Conservation (phyloP, 331 rosid genomes). For the Pyrus hybrid region DNA sequence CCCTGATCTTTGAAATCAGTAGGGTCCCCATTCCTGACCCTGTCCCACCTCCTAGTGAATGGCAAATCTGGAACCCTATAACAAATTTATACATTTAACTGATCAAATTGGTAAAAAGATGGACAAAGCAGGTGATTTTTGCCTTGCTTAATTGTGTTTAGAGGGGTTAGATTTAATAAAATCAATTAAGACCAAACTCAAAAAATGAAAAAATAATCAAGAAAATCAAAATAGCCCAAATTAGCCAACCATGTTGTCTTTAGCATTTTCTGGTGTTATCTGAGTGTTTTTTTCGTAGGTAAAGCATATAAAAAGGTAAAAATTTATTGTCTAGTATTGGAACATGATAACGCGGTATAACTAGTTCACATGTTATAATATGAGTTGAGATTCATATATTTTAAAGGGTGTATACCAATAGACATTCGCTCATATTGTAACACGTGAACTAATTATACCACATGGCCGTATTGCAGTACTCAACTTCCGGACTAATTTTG, state of each 20-base stretch:
- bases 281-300: neutral
- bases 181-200: neutral
- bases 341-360: too few species aligned
- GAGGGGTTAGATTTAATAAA: neutral
- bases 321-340: neutral
- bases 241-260: neutral
- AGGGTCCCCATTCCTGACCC: constrained; percentile 93
- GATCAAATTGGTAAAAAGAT: too few species aligned
- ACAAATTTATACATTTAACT: neutral
- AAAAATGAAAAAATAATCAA: constrained; percentile 1
- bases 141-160: too few species aligned
- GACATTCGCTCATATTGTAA: too few species aligned
- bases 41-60: constrained; percentile 88
- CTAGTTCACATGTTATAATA: too few species aligned
- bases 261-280: too few species aligned
- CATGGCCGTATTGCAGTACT: too few species aligned
- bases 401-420: too few species aligned
- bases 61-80: constrained; percentile 80
- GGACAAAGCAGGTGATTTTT: too few species aligned
- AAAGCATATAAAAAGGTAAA: neutral
- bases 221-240: neutral
- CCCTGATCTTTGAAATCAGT: constrained; percentile 84
- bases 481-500: neutral
- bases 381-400: too few species aligned
- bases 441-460: neutral